Evolutionary conservation across 352 stramenopile species (phyloP), one percentile per base, ranked within the genome.

Genomic region (Pythium brachiatum): DNA sequence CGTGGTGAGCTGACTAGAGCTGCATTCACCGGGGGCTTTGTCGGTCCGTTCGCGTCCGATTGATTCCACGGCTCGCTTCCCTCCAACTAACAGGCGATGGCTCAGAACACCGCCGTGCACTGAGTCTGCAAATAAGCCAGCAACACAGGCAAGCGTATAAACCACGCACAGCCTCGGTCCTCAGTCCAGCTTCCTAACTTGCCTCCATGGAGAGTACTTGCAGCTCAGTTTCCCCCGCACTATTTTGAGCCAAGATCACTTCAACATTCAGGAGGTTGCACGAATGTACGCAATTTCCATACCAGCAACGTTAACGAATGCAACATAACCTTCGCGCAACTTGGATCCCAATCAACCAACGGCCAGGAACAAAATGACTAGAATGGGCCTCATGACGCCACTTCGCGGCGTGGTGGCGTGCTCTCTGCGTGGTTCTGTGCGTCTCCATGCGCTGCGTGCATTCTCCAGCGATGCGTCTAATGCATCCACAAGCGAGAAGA

Each of bases 351-450:
- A 26, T 48, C 41, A 48, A 48, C 41, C 41, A 48, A 48, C 41
- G 41, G 41, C 36, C 36, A 44, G 36, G 36, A 44, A 18, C 11
- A 44, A 21, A n/a, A n/a, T n/a, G n/a, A n/a, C n/a, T n/a, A n/a
- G n/a, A n/a, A n/a, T n/a, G n/a, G n/a, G n/a, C n/a, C n/a, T 46
- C 16, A 57, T 39, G 51, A 47, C 23, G 51, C n/a, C 51, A 20
- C 51, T 57, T 15, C 51, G 55, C 29, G 29, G 27, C 55, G 29
- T 38, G 36, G 13, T 43, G 23, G 50, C 59, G 39, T 31, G 29
- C 1, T 12, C 48, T 57, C 23, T 51, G 57, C 57, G 16, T 26
- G 26, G 34, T 57, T 16, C 34, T 43, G 47, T 21, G 26, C 36
- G n/a, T 41, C 1, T 2, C 16, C 16, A 48, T 18, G 15, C 46